phyloP scores from a whole-genome alignment of 176 grass and related monocot genomes.

The Eleusine indica region DNA sequence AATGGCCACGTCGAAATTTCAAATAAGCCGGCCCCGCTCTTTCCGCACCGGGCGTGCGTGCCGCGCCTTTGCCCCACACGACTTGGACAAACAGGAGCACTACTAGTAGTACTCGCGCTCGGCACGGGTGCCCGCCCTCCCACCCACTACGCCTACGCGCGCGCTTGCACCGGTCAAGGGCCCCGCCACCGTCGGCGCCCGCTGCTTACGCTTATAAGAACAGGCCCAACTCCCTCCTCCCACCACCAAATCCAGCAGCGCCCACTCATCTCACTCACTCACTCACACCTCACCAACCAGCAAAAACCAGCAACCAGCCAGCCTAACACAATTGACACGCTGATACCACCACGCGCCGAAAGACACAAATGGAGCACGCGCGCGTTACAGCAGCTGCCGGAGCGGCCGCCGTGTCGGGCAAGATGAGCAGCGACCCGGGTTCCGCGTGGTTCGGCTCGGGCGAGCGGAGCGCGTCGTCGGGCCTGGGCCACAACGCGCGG shows the following conservation, averaged over 20 bases:
- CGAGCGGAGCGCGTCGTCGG: conserved; percentile 1
- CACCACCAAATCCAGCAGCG: conserved; percentile 28
- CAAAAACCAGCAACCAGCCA: background rate
- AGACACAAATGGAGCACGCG: background rate
- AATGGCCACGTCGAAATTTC: conserved; percentile 60
- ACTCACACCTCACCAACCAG: conserved; percentile 2
- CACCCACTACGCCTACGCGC: background rate
- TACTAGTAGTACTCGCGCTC: background rate
- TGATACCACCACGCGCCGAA: background rate
- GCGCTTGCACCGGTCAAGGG: background rate
- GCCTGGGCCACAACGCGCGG: conserved; percentile 23
- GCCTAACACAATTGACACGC: background rate
- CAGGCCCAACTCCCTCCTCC: background rate
- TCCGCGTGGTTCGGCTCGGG: conserved; percentile 56
- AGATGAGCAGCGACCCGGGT: conserved; percentile 52
- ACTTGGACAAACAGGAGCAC: conserved; percentile 33
- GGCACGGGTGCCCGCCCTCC: background rate
- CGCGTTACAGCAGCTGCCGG: background rate
- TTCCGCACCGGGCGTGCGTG: conserved; percentile 10
- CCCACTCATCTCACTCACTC: background rate
- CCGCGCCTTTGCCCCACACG: conserved; percentile 36
- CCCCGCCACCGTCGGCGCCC: background rate
- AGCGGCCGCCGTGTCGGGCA: conserved; percentile 35
- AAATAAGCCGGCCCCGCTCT: conserved; percentile 28
- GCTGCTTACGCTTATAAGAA: conserved; percentile 31